Evolutionary conservation across 1,139 yeast species (phyloP).

Genomic region (Magnusiomyces tetraspermus): DNA sequence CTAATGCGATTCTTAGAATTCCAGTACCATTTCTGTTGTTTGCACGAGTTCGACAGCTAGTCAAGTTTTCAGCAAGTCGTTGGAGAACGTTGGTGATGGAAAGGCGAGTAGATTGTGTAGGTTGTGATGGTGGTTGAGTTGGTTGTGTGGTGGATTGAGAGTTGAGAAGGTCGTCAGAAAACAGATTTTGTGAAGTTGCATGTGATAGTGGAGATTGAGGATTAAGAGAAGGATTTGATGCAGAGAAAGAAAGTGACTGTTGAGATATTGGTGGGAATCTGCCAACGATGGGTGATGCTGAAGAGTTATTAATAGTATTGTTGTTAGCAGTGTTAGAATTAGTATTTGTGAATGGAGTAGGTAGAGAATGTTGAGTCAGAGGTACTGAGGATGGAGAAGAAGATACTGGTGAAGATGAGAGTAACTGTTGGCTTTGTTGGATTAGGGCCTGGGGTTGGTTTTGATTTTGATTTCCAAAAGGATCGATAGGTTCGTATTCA

Average conservation of each 20-base stretch:
- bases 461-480: neutral
- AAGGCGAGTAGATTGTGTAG: neutral
- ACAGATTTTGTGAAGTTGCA: neutral
- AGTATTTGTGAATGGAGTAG: neutral
- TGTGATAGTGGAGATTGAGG: neutral
- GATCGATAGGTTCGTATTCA: neutral
- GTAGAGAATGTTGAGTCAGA: neutral
- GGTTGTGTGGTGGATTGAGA: neutral
- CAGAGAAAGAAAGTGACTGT: neutral
- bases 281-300: neutral
- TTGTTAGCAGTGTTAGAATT: neutral
- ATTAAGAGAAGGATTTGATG: neutral
- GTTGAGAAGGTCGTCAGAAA: no score
- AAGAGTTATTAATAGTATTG: neutral
- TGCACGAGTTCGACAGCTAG: neutral
- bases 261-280: conserved; percentile 1
- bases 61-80: conserved; percentile 3
- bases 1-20: neutral
- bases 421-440: neutral
- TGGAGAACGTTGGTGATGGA: neutral
- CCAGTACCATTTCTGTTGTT: neutral
- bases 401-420: neutral
- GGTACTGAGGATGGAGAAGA: neutral
- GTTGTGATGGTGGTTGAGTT: neutral
- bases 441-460: neutral